phyloP scores from a whole-genome alignment of 106 monocot species.

The Dendrobium chrysotoxum region DNA sequence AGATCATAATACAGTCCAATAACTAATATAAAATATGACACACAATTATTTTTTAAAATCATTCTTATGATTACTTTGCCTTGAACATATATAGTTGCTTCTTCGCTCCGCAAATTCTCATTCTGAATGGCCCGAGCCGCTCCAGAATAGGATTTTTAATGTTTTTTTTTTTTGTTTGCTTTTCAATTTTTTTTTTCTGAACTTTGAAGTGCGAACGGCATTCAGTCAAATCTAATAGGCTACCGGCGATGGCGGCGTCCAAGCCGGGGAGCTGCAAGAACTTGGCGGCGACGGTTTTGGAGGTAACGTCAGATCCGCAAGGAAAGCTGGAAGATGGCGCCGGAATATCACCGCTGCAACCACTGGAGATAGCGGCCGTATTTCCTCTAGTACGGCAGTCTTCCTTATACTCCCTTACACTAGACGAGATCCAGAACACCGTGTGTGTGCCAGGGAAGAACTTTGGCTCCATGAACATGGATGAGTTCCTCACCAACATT shows the following conservation, averaged over 20 bases:
- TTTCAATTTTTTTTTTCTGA: no score
- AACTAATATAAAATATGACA: no score
- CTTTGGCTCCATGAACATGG: constrained; percentile 74
- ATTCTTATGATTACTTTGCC: no score
- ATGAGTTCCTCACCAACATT: constrained; percentile 58
- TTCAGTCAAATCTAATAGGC: not conserved
- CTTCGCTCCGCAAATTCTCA: no score
- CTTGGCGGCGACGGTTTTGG: constrained; percentile 18
- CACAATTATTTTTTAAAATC: no score
- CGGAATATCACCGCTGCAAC: not conserved
- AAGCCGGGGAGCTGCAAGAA: constrained; percentile 18
- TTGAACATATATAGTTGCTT: no score
- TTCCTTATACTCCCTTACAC: constrained; percentile 42
- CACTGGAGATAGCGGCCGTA: not conserved
- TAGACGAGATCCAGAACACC: constrained; percentile 53
- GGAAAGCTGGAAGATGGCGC: not conserved
- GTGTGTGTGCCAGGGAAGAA: constrained; percentile 50
- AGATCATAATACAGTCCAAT: no score
- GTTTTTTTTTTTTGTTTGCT: no score
- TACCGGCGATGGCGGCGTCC: constrained; percentile 11
- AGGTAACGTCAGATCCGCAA: constrained; percentile 22
- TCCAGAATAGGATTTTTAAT: no score
- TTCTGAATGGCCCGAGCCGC: no score
- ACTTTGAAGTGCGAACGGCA: not conserved
- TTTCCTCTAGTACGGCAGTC: constrained; percentile 26